Evolutionary conservation across 257 asterid species (phyloP).

Genomic region (Ligustrum vulgare): DNA sequence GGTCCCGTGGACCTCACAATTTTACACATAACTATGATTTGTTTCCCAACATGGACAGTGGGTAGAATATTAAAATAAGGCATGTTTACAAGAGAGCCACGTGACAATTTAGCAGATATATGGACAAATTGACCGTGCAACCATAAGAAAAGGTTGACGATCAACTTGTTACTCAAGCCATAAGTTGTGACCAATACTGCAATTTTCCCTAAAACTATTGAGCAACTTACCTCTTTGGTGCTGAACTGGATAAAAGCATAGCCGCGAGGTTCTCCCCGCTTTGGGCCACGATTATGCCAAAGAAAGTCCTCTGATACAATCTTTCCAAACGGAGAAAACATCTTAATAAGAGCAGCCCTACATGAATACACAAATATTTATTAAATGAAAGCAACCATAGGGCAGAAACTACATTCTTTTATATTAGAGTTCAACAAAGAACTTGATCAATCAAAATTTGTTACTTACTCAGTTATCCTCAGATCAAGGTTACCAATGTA

Average conservation of each 20-base stretch:
- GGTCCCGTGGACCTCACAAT: neutral
- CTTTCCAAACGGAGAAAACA: conserved; percentile 83
- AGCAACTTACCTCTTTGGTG: conserved; percentile 72
- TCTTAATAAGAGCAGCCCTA: conserved; percentile 85
- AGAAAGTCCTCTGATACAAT: conserved; percentile 80
- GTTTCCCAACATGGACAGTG: neutral
- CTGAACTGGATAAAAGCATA: conserved; percentile 81
- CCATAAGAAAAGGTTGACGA: neutral
- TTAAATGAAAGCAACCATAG: neutral
- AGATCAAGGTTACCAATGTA: conserved; percentile 87
- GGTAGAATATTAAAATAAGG: neutral
- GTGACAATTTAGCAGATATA: neutral
- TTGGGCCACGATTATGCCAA: conserved; percentile 96
- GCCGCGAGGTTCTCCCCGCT: conserved; percentile 81
- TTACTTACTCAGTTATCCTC: conserved; percentile 72
- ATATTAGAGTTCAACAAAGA: neutral
- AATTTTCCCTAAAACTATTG: conserved; percentile 7
- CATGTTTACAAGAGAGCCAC: neutral
- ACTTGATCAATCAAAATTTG: neutral
- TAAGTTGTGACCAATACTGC: conserved; percentile 28
- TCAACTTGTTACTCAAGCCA: neutral
- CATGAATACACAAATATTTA: conserved; percentile 3
- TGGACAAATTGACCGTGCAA: neutral
- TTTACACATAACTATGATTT: neutral
- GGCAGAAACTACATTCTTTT: neutral